A percentile compares a stretch with the other conserved stretches of the same genome.
Conservation (phyloP, 495 filamentous ascomycete genomes). For the Hapsidospora chrysogenum region DNA sequence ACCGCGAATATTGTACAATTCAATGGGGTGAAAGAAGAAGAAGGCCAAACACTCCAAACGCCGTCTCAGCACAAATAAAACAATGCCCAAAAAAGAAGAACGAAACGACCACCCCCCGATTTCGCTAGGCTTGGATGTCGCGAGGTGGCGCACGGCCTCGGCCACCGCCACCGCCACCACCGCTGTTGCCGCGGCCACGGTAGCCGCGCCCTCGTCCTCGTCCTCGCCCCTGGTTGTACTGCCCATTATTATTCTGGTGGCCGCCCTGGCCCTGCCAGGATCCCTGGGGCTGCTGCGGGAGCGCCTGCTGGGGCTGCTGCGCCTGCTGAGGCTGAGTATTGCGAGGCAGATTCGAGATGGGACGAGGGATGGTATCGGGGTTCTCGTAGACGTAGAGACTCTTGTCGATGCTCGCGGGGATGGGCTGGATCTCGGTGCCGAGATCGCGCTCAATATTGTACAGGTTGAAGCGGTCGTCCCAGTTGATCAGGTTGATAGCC, state of each 20-base stretch:
- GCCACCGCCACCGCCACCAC: conserved; percentile 16
- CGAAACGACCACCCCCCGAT: no score
- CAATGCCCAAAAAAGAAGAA: no score
- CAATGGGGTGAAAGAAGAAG: no score
- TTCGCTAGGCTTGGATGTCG: no score
- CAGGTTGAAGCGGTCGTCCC: conserved; percentile 97
- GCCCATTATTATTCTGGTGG: conserved; percentile 16
- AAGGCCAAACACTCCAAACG: no score
- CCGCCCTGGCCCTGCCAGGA: conserved; percentile 20
- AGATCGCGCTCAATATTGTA: conserved; percentile 98
- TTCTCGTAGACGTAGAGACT: conserved; percentile 96
- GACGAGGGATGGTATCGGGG: conserved; percentile 82
- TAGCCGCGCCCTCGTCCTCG: conserved; percentile 19
- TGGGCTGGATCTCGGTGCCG: conserved; percentile 92
- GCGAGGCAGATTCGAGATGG: conserved; percentile 31
- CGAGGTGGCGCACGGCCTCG: conserved; percentile 1
- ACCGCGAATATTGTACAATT: no score
- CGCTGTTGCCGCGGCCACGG: conserved; percentile 11
- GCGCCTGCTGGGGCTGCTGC: conserved; percentile 10
- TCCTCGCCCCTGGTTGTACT: conserved; percentile 13
- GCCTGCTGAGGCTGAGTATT: conserved; percentile 13
- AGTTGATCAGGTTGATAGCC: conserved; percentile 98
- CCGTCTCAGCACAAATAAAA: no score
- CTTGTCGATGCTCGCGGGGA: conserved; percentile 90
- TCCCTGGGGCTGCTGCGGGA: conserved; percentile 19